Evolutionary conservation across 2,329 filamentous ascomycete genomes (phyloP).

Genomic region (Bisporella sp.): DNA sequence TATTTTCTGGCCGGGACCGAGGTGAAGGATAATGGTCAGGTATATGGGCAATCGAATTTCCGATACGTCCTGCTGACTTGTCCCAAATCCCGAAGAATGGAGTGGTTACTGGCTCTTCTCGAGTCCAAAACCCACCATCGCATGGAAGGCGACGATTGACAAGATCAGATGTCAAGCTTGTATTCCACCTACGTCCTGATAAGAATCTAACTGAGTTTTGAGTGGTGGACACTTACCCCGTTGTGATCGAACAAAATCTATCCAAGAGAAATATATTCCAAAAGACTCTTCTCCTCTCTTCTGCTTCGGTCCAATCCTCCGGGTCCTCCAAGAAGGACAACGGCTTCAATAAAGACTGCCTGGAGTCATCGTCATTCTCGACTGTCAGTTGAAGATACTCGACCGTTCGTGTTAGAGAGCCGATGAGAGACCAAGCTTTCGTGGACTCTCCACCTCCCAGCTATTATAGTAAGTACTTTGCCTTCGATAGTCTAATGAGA

Average conservation of each 20-base stretch:
- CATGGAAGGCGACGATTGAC: slow-evolving; percentile 24
- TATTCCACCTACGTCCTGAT: slow-evolving; percentile 18
- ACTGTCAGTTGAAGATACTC: slow-evolving; percentile 20
- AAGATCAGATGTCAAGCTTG: slow-evolving; percentile 25
- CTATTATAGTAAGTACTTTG: slow-evolving; percentile 3
- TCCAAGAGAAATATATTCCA: slow-evolving; percentile 31
- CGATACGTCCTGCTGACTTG: slow-evolving; percentile 24
- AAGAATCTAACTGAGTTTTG: neutral
- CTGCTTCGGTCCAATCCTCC: slow-evolving; percentile 21
- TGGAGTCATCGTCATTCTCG: slow-evolving; percentile 9
- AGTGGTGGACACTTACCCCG: slow-evolving; percentile 7
- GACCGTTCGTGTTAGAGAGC: slow-evolving; percentile 25
- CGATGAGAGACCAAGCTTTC: slow-evolving; percentile 27
- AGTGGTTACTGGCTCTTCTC: slow-evolving; percentile 19
- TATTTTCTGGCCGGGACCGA: slow-evolving; percentile 1
- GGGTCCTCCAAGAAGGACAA: slow-evolving; percentile 14
- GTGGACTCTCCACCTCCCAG: slow-evolving; percentile 18
- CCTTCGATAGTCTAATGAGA: neutral
- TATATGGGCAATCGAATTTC: slow-evolving; percentile 23
- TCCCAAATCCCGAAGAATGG: slow-evolving; percentile 29
- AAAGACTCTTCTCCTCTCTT: slow-evolving; percentile 26
- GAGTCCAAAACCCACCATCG: slow-evolving; percentile 23
- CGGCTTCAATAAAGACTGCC: slow-evolving; percentile 13
- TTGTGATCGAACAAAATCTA: slow-evolving; percentile 21
- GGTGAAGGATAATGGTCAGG: slow-evolving; percentile 11